These are phyloP conservation scores for Hansenula lynferdii DNA, from an alignment of 1,139 yeast species.

Conservation along the genomic window DNA sequence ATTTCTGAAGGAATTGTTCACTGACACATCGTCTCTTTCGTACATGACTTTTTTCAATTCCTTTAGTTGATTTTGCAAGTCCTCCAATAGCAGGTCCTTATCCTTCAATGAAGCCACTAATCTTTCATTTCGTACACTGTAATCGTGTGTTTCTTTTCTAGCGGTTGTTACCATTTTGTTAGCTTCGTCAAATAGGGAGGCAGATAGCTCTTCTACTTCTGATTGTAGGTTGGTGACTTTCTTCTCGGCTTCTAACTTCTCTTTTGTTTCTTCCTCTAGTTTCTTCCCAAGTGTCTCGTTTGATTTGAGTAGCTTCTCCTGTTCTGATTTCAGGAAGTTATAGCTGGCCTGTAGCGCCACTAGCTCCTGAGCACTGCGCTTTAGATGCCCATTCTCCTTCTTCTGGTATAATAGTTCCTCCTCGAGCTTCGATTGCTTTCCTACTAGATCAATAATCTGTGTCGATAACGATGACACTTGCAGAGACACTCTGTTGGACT, in stretches of 20 bases:
- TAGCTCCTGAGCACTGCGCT: conserved; percentile 11
- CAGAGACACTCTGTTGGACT: conserved; percentile 40
- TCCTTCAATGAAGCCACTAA: conserved; percentile 66
- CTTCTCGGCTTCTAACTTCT: conserved; percentile 47
- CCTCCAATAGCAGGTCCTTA: conserved; percentile 62
- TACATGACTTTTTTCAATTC: conserved; percentile 61
- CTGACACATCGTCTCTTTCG: conserved; percentile 33
- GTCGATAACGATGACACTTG: conserved; percentile 57
- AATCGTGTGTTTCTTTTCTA: conserved; percentile 50
- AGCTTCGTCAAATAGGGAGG: conserved; percentile 74
- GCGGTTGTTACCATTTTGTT: conserved; percentile 76
- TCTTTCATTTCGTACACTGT: conserved; percentile 43
- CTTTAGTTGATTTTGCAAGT: conserved; percentile 62
- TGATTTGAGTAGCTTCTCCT: conserved; percentile 28
- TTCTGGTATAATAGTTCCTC: conserved; percentile 25
- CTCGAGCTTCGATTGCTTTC: conserved; percentile 51
- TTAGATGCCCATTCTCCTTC: conserved; percentile 20
- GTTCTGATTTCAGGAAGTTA: conserved; percentile 12
- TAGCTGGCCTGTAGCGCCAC: conserved; percentile 11
- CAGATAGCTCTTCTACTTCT: conserved; percentile 77
- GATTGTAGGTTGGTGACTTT: conserved; percentile 55
- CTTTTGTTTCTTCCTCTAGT: conserved; percentile 30
- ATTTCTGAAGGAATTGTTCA: conserved; percentile 15
- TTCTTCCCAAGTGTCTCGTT: conserved; percentile 31
- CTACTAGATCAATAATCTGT: conserved; percentile 55